Percentiles rank a stretch among this genome's conserved stretches.
Conservation (phyloP, 805 yeast species). For the Ogataea paradorogensis region DNA sequence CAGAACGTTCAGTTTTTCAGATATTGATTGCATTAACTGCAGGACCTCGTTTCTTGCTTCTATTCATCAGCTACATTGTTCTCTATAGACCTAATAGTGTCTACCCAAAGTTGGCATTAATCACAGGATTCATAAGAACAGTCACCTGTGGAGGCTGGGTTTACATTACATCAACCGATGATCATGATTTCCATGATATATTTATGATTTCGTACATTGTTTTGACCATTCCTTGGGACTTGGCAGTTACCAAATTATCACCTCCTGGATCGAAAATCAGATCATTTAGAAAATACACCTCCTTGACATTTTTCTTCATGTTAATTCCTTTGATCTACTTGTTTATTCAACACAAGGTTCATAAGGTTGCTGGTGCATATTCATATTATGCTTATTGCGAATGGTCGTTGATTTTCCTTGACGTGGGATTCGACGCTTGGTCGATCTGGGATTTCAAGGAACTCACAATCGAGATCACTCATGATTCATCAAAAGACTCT, state of each 20-base stretch:
- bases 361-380: constrained; percentile 87
- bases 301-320: constrained; percentile 62
- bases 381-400: constrained; percentile 92
- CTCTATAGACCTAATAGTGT: constrained; percentile 37
- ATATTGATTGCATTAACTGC: constrained; percentile 87
- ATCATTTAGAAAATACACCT: constrained; percentile 50
- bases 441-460: constrained; percentile 66
- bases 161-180: constrained; percentile 94
- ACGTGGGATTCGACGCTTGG: constrained; percentile 81
- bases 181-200: constrained; percentile 93
- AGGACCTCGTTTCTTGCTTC: constrained; percentile 79
- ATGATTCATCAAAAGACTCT: constrained; percentile 23
- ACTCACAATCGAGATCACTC: constrained; percentile 47
- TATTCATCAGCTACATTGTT: constrained; percentile 52
- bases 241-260: constrained; percentile 51
- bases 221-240: constrained; percentile 89
- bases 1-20: constrained; percentile 92
- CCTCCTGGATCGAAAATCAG: constrained; percentile 46
- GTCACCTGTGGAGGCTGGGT: constrained; percentile 99
- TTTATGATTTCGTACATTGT: constrained; percentile 91
- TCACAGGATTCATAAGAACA: constrained; percentile 81
- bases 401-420: constrained; percentile 85
- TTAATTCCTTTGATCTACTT: constrained; percentile 81
- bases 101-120: constrained; percentile 41
- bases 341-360: constrained; percentile 91